phyloP scores from a whole-genome alignment of 2,329 filamentous ascomycete genomes.

The Clarireedia paspali region DNA sequence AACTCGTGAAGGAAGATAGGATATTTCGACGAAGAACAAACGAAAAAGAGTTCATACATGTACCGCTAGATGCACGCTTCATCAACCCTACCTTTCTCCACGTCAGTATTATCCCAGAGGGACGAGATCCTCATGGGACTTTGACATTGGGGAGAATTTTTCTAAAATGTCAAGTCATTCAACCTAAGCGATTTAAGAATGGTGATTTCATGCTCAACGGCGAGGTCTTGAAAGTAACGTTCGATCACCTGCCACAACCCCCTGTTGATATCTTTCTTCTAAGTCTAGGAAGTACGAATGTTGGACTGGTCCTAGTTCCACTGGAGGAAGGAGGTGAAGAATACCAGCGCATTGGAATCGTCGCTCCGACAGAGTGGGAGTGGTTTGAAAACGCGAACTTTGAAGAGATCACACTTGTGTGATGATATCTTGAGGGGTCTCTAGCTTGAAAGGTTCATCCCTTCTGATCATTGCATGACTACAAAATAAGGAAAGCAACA shows the following conservation, averaged over 20 bases:
- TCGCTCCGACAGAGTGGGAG: constrained; percentile 5
- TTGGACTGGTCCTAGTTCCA: neutral
- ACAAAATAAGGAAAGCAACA: too few relatives aligned
- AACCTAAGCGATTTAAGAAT: neutral
- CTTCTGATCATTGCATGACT: too few relatives aligned
- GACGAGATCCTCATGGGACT: neutral
- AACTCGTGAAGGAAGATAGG: neutral
- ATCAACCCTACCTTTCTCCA: neutral
- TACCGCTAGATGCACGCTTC: neutral
- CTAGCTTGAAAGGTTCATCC: neutral
- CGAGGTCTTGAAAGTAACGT: neutral
- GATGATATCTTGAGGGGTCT: neutral
- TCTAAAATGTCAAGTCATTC: neutral
- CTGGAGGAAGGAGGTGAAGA: neutral
- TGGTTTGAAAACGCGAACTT: constrained; percentile 1
- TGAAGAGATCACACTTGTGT: neutral
- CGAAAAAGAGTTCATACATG: neutral
- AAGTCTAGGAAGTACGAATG: constrained; percentile 1
- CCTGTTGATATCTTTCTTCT: neutral
- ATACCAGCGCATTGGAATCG: neutral
- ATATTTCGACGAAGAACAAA: neutral
- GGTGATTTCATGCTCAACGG: neutral
- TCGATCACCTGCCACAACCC: constrained; percentile 6
- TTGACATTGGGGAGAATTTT: neutral
- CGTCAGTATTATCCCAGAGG: constrained; percentile 3